Conservation (phyloP, 129 eudicot genomes). For the Silybum marianum region DNA sequence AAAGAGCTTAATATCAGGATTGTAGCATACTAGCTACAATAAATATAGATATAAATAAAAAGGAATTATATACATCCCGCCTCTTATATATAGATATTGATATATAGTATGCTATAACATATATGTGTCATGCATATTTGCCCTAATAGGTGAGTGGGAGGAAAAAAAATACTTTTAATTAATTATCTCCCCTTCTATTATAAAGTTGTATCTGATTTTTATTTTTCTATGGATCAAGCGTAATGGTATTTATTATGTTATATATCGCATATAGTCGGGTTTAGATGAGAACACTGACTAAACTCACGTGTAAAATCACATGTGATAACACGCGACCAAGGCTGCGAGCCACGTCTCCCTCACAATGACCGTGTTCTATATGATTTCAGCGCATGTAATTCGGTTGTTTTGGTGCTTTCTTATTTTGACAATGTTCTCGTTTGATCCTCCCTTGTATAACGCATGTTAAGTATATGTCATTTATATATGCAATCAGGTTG, state of each 20-base stretch:
- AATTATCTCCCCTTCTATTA: neutral
- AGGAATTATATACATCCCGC: neutral
- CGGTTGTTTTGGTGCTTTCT: too few species aligned
- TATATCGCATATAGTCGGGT: too few species aligned
- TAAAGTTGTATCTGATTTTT: neutral
- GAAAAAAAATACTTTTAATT: neutral
- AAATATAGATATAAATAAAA: neutral
- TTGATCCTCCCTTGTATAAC: too few species aligned
- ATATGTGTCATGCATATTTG: neutral
- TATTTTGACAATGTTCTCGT: too few species aligned
- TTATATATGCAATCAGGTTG: too few species aligned
- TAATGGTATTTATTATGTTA: neutral
- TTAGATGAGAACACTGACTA: too few species aligned
- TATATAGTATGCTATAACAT: neutral
- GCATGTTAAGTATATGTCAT: too few species aligned
- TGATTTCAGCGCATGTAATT: too few species aligned
- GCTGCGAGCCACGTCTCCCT: too few species aligned
- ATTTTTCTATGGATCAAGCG: neutral
- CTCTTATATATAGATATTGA: neutral
- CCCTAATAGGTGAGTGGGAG: neutral
- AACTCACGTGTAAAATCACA: too few species aligned
- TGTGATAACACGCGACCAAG: too few species aligned
- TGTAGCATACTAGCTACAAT: neutral
- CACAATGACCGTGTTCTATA: too few species aligned
- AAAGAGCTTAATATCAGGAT: conserved; percentile 23